phyloP scores from a whole-genome alignment of 139 green algal species.

The Haematococcus lacustris region DNA sequence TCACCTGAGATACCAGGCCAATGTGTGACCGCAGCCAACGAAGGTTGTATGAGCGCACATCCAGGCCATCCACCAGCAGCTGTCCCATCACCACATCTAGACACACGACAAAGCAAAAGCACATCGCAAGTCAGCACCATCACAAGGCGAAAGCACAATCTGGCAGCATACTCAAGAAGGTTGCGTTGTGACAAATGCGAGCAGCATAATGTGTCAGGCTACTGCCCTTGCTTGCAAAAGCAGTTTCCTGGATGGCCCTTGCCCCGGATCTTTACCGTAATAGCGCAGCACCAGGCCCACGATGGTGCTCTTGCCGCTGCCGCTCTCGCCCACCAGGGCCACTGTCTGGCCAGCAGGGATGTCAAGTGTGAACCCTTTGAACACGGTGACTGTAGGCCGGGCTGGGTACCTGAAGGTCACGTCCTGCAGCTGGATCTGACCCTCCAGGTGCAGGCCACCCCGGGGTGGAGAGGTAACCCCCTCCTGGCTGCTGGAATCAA shows the following conservation, averaged over 20 bases:
- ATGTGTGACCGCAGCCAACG: conserved; percentile 32
- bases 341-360: conserved; percentile 37
- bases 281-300: conserved; percentile 23
- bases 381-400: conserved; percentile 2
- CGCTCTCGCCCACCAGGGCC: conserved; percentile 44
- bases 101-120: no score
- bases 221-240: no score
- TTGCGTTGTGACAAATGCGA: no score
- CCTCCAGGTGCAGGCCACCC: not conserved
- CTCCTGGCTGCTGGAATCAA: conserved; percentile 38
- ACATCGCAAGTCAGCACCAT: no score
- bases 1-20: conserved; percentile 60
- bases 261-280: no score
- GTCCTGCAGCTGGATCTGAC: not conserved
- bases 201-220: no score
- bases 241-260: no score
- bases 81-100: conserved; percentile 17
- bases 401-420: conserved; percentile 15
- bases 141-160: no score
- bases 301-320: conserved; percentile 48
- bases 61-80: conserved; percentile 29
- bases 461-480: not conserved
- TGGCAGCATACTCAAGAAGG: no score
- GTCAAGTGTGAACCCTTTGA: conserved; percentile 14
- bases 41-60: conserved; percentile 13